Conservation (phyloP, 2,329 filamentous ascomycete species). For the Paramyrothecium roridum region DNA sequence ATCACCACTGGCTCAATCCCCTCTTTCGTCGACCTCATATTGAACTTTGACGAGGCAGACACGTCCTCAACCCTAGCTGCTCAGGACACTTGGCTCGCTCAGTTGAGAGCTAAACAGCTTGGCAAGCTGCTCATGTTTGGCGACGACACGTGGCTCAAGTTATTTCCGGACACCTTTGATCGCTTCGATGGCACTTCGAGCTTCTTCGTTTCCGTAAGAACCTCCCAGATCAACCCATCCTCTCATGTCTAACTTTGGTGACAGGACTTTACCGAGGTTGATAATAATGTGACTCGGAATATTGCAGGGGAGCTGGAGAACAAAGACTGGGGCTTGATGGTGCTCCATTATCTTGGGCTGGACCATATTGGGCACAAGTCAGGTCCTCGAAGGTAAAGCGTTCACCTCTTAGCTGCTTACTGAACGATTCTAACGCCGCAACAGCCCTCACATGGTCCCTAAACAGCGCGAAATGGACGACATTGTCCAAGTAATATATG, state of each 20-base stretch:
- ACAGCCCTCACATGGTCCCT: conserved; percentile 81
- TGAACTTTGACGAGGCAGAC: conserved; percentile 94
- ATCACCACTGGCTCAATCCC: conserved; percentile 98
- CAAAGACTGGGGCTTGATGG: conserved; percentile 87
- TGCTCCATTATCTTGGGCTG: conserved; percentile 91
- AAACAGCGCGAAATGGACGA: conserved; percentile 94
- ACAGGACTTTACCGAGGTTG: conserved; percentile 95
- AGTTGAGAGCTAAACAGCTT: conserved; percentile 70
- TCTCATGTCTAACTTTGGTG: conserved; percentile 2
- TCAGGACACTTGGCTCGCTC: conserved; percentile 95
- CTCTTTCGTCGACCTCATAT: conserved; percentile 92
- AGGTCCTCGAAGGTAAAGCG: conserved; percentile 69
- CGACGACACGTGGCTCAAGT: conserved; percentile 96
- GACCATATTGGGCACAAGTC: conserved; percentile 98
- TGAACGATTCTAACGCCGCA: not conserved
- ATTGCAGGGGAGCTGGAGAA: conserved; percentile 71
- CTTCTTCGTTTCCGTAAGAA: conserved; percentile 86
- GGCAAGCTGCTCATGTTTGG: conserved; percentile 92
- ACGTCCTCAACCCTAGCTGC: conserved; percentile 80
- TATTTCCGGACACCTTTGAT: conserved; percentile 87
- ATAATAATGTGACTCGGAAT: conserved; percentile 94
- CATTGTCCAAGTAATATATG: conserved; percentile 73
- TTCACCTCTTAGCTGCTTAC: not conserved
- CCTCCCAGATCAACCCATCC: not conserved
- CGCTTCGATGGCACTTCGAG: conserved; percentile 90